Evolutionary conservation across 805 yeast species (phyloP), one percentile per base, ranked within the genome.

Genomic region (Priceomyces melissophilus): DNA sequence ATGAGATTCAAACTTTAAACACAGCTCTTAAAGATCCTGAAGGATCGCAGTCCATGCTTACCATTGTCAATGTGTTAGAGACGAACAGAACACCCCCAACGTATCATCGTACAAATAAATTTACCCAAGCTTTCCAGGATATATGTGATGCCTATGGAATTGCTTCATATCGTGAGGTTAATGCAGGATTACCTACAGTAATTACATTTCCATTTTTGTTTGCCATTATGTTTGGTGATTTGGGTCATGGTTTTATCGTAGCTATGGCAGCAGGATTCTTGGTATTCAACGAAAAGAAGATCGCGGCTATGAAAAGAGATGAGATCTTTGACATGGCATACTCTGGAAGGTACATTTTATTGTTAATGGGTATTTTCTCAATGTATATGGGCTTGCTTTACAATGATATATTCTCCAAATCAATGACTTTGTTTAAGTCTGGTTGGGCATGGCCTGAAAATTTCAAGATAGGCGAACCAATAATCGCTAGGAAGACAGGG

Each of bases 181-280:
- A 93, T 62, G 96, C 99, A 3, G 99, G 96, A 40, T 71, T 93
- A 48, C 91, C 99, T 3, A 91, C 99, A 1, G 79, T 88, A 35
- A 84, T 93, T 17, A 93, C 99, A 0, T 93, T 93, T 71, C 99
- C 99, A 16, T 93, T 93, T 63, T 86, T 93, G 95, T 93, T 93
- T 69, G 97, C 99, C 23, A 84, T 93, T 54, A 93, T 93, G 99
- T 93, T 93, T 72, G 99, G 99, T 72, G 99, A 93, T 70, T 61
- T 90, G 44, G 99, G 99, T 11, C 99, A 93, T 69, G 99, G 99
- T 4, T 76, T 89, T 44, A 78, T 93, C 36, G 70, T 93, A 62
- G 76, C 84, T 40, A 62, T 84, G 42, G 87, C 88, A 12, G 96
- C 95, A 1, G 65, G 79, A 39, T 63, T 67, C 25, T 69, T 93